Percentiles rank a stretch among this genome's conserved stretches.
These are phyloP conservation scores for Ceratocystis lukuohia DNA, from an alignment of 2,329 filamentous ascomycete species.

Conservation along the genomic window DNA sequence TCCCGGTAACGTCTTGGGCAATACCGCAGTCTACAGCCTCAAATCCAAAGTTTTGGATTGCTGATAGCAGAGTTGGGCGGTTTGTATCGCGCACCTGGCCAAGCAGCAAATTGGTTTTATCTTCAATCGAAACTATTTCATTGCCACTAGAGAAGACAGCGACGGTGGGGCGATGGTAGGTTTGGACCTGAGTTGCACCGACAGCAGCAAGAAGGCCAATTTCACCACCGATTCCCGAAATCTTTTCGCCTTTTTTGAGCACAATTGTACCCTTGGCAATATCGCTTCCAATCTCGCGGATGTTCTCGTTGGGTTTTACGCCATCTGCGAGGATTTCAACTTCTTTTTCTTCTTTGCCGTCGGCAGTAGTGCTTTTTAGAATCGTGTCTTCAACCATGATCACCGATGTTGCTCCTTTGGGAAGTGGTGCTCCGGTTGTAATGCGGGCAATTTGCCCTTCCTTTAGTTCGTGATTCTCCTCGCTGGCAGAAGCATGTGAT, in stretches of 20 bases:
- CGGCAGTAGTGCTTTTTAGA: conserved; percentile 59
- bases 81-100: conserved; percentile 94
- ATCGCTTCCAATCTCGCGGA: conserved; percentile 84
- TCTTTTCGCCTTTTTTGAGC: conserved; percentile 62
- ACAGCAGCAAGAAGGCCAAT: conserved; percentile 81
- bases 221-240: conserved; percentile 79
- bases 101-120: conserved; percentile 46
- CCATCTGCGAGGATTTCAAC: conserved; percentile 72
- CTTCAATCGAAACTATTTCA: conserved; percentile 69
- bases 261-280: conserved; percentile 56
- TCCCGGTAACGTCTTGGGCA: conserved; percentile 56
- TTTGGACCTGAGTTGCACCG: conserved; percentile 54
- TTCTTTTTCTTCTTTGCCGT: conserved; percentile 72
- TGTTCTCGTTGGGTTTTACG: conserved; percentile 68
- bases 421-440: conserved; percentile 85
- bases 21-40: conserved; percentile 77
- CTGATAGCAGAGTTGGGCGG: conserved; percentile 71
- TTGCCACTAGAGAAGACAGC: conserved; percentile 90
- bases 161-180: conserved; percentile 65
- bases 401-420: conserved; percentile 76
- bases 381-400: conserved; percentile 87
- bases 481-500: conserved; percentile 68
- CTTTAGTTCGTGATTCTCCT: conserved; percentile 45
- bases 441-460: conserved; percentile 74
- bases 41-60: conserved; percentile 60